These are phyloP conservation scores for Globisporangium paddicum DNA, from an alignment of 352 stramenopile species.

Conservation along the genomic window DNA sequence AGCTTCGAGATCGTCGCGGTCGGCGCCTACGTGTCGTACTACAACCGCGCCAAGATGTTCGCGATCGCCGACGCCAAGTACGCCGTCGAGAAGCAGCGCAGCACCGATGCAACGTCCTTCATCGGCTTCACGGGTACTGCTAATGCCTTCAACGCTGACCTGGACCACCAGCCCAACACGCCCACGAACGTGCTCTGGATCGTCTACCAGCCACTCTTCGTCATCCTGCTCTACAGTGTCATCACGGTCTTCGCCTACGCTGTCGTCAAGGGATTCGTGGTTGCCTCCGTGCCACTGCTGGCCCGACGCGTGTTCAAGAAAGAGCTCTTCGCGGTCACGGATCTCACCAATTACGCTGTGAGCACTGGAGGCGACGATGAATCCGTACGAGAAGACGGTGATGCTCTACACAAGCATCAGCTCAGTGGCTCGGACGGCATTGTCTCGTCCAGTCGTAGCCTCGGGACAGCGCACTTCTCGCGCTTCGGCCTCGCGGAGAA, in stretches of 20 bases:
- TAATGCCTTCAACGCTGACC: constrained; percentile 20
- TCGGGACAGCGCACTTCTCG: background rate
- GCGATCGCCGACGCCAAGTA: constrained; percentile 5
- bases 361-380: background rate
- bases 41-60: constrained; percentile 8
- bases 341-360: background rate
- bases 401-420: background rate
- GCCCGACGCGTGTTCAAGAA: constrained; percentile 1
- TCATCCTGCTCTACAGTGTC: constrained; percentile 9
- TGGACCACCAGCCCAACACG: constrained; percentile 10
- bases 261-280: constrained; percentile 8
- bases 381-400: background rate
- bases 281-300: background rate
- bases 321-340: background rate
- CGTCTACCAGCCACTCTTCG: constrained; percentile 19
- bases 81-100: constrained; percentile 11
- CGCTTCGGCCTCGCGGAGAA: constrained; percentile 2
- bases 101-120: constrained; percentile 15
- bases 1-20: constrained; percentile 27
- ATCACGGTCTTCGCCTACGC: constrained; percentile 15
- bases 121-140: constrained; percentile 9
- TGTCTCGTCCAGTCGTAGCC: background rate
- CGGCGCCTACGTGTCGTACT: constrained; percentile 2
- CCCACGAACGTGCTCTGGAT: constrained; percentile 2
- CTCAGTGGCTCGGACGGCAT: background rate